Evolutionary conservation across 306 rosid species (phyloP).

Genomic region (Cyamopsis tetragonoloba): DNA sequence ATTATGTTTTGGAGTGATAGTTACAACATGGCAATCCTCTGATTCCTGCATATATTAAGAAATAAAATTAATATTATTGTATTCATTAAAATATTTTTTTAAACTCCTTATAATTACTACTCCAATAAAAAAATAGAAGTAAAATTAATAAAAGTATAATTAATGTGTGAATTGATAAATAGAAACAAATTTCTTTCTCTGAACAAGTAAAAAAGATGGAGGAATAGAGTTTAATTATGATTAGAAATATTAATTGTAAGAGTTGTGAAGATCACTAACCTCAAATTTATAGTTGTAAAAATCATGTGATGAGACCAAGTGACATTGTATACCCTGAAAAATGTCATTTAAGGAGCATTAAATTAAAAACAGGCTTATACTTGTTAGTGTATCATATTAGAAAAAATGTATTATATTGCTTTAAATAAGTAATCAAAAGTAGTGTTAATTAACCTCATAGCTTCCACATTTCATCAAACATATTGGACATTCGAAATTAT

Average conservation of each 20-base stretch:
- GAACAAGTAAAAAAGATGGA: no score
- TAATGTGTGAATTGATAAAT: no score
- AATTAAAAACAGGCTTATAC: conserved; percentile 17
- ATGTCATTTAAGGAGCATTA: conserved; percentile 15
- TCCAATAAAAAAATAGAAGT: no score
- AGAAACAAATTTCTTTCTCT: no score
- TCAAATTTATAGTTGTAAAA: conserved; percentile 74
- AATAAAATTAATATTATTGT: no score
- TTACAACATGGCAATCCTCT: conserved; percentile 66
- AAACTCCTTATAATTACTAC: no score
- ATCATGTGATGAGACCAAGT: conserved; percentile 68
- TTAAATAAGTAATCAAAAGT: neutral
- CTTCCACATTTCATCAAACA: conserved; percentile 74
- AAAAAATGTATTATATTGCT: neutral
- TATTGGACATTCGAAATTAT: conserved; percentile 76
- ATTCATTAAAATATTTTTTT: no score
- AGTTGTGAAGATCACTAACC: conserved; percentile 54
- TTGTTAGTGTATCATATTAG: conserved; percentile 10
- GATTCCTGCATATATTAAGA: conserved; percentile 75
- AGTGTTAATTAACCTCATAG: conserved; percentile 63
- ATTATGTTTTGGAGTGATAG: conserved; percentile 51
- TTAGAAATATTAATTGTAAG: conserved; percentile 8
- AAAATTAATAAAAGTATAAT: no score
- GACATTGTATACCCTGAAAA: conserved; percentile 72
- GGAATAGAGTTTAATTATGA: no score